Evolutionary conservation across 345 rosid genomes (phyloP), one percentile per base, ranked within the genome.

Genomic region (Capsella bursapastoris): DNA sequence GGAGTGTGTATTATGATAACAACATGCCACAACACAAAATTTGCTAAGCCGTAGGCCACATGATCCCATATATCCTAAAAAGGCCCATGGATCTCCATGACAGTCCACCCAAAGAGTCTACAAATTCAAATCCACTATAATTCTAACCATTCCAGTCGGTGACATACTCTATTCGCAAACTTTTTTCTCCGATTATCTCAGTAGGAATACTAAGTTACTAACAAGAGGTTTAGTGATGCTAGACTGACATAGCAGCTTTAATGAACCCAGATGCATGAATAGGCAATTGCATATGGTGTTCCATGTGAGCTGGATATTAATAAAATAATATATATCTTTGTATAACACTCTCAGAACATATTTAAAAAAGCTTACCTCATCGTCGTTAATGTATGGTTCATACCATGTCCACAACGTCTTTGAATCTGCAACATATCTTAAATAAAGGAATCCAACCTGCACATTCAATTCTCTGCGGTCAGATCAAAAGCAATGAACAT

Each of bases 321-420:
- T 43, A 70, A 34, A 10, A 55, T 47, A 28, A 38, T 12, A 13
- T 56, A 43, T 3, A 44, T 44, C 37, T 35, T 16, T 51, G 44
- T 7, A 62, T 62, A 38, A 8, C 55, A 47, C 29, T 47, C 43
- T 37, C 8, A 11, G 60, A 64, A 40, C 22, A 74, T 27, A 40
- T 34, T 11, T 44, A 32, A 55, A 48, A 5, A 14, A 40, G 13
- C 50, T 70, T 85, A 95, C 99, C 98, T 92, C 99, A 8, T 90
- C 98, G 78, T 92, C 99, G 80, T 84, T 85, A 47, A 92, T 75
- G 76, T 90, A 95, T 34, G 92, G 94, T 63, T 95, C 99, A 80
- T 77, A 95, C 97, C 98, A 95, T 77, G 81, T 82, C 98, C 99
- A 95, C 45, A 95, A 57, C 27, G 97, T 92, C 86, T 92, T 95